These are phyloP conservation scores for Solanum boliviense DNA, from an alignment of 257 asterid genomes.

Conservation along the genomic window DNA sequence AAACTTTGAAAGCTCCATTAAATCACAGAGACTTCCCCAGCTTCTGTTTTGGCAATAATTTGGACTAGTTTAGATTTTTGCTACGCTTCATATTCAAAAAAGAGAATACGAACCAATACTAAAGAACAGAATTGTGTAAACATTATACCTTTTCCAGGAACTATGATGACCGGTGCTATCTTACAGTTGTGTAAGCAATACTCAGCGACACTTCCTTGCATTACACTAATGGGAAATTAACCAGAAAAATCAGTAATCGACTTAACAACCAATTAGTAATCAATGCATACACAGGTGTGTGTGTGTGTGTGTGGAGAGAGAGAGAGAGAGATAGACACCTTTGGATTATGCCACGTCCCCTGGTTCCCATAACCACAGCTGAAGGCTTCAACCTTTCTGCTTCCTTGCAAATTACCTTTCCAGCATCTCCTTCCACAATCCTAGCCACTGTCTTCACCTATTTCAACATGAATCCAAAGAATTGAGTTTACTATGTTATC, in stretches of 20 bases:
- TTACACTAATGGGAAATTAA: constrained; percentile 14
- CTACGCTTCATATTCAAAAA: neutral
- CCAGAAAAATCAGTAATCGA: neutral
- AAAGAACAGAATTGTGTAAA: neutral
- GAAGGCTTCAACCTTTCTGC: constrained; percentile 88
- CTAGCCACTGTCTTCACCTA: constrained; percentile 70
- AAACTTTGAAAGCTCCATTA: constrained; percentile 4
- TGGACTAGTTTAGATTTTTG: neutral
- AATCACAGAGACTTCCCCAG: constrained; percentile 17
- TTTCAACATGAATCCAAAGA: neutral
- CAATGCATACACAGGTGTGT: neutral
- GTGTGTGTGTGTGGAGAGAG: neutral
- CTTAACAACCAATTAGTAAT: neutral
- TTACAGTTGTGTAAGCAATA: constrained; percentile 38
- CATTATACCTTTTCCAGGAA: constrained; percentile 25
- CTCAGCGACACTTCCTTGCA: constrained; percentile 35
- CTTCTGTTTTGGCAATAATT: constrained; percentile 9
- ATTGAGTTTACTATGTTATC: neutral
- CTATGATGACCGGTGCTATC: constrained; percentile 29
- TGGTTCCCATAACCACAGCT: constrained; percentile 86
- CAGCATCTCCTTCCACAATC: constrained; percentile 95
- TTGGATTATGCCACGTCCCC: constrained; percentile 69
- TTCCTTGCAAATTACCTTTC: constrained; percentile 80
- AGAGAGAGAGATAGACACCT: constrained; percentile 24
- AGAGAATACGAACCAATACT: neutral